These are phyloP conservation scores for Camelina sativa DNA, from an alignment of 345 rosid species.

Conservation along the genomic window DNA sequence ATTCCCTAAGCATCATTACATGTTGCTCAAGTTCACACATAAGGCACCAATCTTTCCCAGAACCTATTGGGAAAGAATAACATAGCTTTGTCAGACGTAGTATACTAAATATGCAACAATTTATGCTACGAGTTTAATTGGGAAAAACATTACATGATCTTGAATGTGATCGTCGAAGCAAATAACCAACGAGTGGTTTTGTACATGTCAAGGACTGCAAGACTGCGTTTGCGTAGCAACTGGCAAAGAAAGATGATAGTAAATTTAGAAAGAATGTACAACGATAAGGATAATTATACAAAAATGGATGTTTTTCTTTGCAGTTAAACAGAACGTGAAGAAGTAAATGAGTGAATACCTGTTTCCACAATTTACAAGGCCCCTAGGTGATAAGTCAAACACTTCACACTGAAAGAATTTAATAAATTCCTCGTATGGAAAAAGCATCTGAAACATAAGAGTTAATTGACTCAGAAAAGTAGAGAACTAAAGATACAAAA, in stretches of 20 bases:
- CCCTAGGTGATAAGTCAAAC: conserved; percentile 72
- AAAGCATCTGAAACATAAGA: conserved; percentile 45
- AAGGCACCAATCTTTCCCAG: conserved; percentile 76
- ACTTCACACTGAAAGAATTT: conserved; percentile 69
- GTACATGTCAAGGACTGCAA: conserved; percentile 84
- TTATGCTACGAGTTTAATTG: conserved; percentile 8
- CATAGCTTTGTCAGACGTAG: conserved; percentile 2
- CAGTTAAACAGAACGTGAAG: conserved; percentile 18
- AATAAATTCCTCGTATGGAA: conserved; percentile 82
- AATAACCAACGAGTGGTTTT: conserved; percentile 72
- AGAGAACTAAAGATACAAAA: conserved; percentile 9
- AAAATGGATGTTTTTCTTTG: background rate
- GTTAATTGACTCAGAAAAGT: conserved; percentile 19
- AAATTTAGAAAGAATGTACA: conserved; percentile 20
- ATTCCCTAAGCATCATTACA: conserved; percentile 71
- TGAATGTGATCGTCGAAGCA: conserved; percentile 76
- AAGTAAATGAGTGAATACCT: conserved; percentile 48
- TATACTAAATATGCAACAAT: background rate
- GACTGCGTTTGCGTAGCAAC: conserved; percentile 91
- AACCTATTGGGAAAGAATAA: conserved; percentile 52
- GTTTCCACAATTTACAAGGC: conserved; percentile 86
- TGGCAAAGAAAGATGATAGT: conserved; percentile 42
- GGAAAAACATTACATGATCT: conserved; percentile 62
- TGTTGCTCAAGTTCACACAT: conserved; percentile 91
- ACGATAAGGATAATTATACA: background rate